These are phyloP conservation scores for Rhipidocladum racemiflorum DNA, from an alignment of 176 grass and related monocot species.

Conservation along the genomic window DNA sequence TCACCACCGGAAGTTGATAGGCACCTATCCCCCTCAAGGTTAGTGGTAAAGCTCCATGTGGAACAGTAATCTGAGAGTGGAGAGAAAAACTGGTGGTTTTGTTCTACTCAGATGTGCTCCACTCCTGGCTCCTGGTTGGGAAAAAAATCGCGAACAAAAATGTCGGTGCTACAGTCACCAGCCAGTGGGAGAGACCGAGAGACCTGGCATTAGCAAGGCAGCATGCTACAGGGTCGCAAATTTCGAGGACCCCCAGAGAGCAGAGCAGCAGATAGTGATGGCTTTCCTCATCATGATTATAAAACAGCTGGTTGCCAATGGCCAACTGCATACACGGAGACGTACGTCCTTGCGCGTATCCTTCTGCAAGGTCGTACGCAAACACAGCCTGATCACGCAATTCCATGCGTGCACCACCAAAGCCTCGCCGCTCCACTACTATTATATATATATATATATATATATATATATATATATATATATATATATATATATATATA, in stretches of 20 bases:
- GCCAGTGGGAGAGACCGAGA: background rate
- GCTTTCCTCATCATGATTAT: background rate
- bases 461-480: no score
- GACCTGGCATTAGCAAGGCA: background rate
- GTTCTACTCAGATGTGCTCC: no score
- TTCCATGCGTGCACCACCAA: background rate
- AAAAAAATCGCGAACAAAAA: no score
- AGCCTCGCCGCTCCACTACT: background rate
- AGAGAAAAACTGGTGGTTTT: background rate
- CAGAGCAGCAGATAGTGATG: background rate
- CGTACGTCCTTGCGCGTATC: background rate
- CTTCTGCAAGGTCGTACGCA: constrained; percentile 9
- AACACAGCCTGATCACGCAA: background rate
- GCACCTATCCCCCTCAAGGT: background rate
- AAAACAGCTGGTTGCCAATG: constrained; percentile 23
- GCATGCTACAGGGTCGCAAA: background rate
- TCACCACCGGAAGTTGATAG: no score
- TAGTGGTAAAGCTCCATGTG: background rate
- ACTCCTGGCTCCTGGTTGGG: no score
- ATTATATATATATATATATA: no score
- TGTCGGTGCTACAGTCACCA: background rate
- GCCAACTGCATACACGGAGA: background rate
- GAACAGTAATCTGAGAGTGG: background rate
- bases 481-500: no score
- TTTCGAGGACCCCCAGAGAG: no score